Percentiles rank a stretch among this genome's conserved stretches.
Evolutionary conservation across 1,139 yeast species (phyloP).

Genomic region (Tardiomyces depauwii): DNA sequence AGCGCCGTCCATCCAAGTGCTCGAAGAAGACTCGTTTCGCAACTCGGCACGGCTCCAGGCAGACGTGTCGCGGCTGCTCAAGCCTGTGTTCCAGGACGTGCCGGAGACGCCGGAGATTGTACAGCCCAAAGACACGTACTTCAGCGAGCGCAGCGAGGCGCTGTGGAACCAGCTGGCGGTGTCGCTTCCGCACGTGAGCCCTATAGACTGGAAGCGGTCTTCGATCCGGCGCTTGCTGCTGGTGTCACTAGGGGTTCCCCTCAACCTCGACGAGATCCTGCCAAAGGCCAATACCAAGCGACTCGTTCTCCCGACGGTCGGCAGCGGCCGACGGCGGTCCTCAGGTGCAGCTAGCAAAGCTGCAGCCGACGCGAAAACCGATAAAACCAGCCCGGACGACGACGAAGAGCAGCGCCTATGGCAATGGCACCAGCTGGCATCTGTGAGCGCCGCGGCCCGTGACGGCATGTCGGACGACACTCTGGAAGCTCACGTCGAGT

Average conservation of each 20-base stretch:
- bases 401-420: conserved; percentile 6
- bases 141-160: conserved; percentile 16
- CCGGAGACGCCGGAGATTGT: neutral
- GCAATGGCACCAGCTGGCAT: conserved; percentile 23
- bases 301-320: conserved; percentile 14
- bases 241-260: conserved; percentile 47
- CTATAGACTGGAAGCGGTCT: conserved; percentile 45
- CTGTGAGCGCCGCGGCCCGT: conserved; percentile 24
- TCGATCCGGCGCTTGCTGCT: conserved; percentile 46
- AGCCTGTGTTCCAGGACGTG: neutral
- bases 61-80: conserved; percentile 5
- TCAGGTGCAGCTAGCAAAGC: neutral
- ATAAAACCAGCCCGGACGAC: conserved; percentile 7
- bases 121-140: conserved; percentile 6
- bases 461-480: conserved; percentile 26
- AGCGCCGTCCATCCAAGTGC: neutral
- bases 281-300: conserved; percentile 23
- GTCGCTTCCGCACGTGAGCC: conserved; percentile 11
- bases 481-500: conserved; percentile 16
- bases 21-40: conserved; percentile 14
- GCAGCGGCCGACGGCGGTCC: neutral
- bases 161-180: conserved; percentile 26
- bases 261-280: conserved; percentile 42
- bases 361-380: neutral
- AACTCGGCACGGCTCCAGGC: conserved; percentile 17